Evolutionary conservation across 495 filamentous ascomycete genomes (phyloP), one percentile per base, ranked within the genome.

Genomic region (Podospora sp.): DNA sequence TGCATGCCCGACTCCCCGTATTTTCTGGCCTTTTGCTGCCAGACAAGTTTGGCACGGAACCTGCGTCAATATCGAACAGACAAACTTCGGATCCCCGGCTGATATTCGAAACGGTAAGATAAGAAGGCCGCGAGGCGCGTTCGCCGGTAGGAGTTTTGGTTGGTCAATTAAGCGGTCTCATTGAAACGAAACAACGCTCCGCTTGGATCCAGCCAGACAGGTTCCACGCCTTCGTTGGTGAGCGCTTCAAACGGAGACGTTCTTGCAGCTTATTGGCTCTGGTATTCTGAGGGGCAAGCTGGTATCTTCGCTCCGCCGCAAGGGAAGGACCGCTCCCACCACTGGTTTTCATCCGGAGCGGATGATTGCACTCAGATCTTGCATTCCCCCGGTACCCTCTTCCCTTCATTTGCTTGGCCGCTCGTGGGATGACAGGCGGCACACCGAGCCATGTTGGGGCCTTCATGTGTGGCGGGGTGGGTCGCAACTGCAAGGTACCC

Each of bases 321-420:
- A 53, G 61, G 40, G 29, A 57, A 58, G 12, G 53, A 58, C 51
- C 52, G 52, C 14, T 58, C 29, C 9, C 7, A 35, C 35, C 59
- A n/a, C 22, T 35, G 20, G 18, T 59, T 52, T 66, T 59, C 59
- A 51, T 58, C 63, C 52, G 52, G 62, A 26, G 51, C 62, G 62
- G 66, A 55, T 71, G 62, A 69, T 65, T 65, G 69, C 59, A 56
- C 50, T 51, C 24, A 71, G 66, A 69, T 62, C 50, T 70, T 22
- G 35, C 62, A 20, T 16, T 20, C 40, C 40, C 40, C 40, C 40
- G 25, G 29, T n/a, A 24, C 26, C 49, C 52, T 8, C 29, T 33
- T n/a, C 62, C 46, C 27, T 56, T 69, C 40, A 52, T 51, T 60
- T 40, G 29, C 29, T 33, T 33, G 40, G 24, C 40, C 58, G 27